phyloP scores from a whole-genome alignment of 2,329 filamentous ascomycete genomes.

The Colletotrichum horii region DNA sequence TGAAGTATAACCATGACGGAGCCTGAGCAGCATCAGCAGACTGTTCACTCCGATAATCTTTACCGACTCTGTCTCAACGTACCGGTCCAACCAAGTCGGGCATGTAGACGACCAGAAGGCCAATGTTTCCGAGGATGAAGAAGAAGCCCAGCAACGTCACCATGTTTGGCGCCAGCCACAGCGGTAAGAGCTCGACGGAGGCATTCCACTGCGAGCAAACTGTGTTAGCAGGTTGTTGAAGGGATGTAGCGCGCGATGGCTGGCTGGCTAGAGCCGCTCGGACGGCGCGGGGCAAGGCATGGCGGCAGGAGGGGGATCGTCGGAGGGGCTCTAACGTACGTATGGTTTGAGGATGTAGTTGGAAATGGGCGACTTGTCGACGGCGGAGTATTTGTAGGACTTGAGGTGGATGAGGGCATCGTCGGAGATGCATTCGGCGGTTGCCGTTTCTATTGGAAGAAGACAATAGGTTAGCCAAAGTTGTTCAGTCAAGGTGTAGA shows the following conservation, averaged over 20 bases:
- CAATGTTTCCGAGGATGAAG: conserved; percentile 89
- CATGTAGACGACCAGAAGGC: conserved; percentile 75
- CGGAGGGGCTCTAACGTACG: conserved; percentile 61
- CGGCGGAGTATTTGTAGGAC: conserved; percentile 95
- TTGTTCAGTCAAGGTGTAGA: not conserved
- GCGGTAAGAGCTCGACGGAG: conserved; percentile 86
- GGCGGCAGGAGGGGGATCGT: conserved; percentile 3
- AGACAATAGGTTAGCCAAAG: not conserved
- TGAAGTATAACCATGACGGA: conserved; percentile 92
- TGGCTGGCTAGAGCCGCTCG: not conserved
- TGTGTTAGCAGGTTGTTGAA: conserved; percentile 22
- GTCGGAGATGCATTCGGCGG: conserved; percentile 80
- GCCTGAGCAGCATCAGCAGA: conserved; percentile 54
- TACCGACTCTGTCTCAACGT: conserved; percentile 39
- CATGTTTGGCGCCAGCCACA: conserved; percentile 98
- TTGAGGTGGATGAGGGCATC: conserved; percentile 91
- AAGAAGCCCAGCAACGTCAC: conserved; percentile 94
- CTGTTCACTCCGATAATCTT: not conserved
- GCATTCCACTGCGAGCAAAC: conserved; percentile 81
- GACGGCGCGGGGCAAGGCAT: conserved; percentile 16
- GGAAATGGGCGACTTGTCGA: conserved; percentile 94
- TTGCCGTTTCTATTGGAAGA: conserved; percentile 49
- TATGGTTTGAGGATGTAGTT: conserved; percentile 94
- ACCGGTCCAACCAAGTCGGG: conserved; percentile 91
- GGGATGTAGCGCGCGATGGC: not conserved